Percentiles rank a stretch among this genome's conserved stretches.
Conservation (phyloP, 768 basidiomycete genomes). For the Favolaschia claudopus region DNA sequence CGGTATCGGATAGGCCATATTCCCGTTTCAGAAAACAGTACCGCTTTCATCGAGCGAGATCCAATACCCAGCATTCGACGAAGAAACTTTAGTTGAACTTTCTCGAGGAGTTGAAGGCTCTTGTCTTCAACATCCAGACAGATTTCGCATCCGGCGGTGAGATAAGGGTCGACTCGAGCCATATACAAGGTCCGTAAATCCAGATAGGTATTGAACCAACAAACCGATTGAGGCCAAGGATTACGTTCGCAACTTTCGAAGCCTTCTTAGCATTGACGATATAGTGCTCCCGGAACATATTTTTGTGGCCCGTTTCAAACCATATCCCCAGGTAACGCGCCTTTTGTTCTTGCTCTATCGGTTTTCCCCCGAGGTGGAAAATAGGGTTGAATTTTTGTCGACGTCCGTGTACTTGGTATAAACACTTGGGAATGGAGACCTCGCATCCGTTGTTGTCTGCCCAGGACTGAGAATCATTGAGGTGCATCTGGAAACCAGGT, state of each 20-base stretch:
- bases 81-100: background rate
- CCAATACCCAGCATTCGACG: slow-evolving; percentile 11
- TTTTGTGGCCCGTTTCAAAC: background rate
- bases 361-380: background rate
- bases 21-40: slow-evolving; percentile 10
- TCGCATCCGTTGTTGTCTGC: background rate
- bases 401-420: background rate
- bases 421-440: slow-evolving; percentile 3
- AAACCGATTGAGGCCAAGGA: background rate
- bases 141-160: slow-evolving; percentile 6
- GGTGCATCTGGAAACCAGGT: slow-evolving; percentile 1
- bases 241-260: background rate
- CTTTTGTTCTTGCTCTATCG: background rate
- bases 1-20: slow-evolving; percentile 12
- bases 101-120: slow-evolving; percentile 5
- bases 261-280: background rate
- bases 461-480: background rate
- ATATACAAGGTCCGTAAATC: background rate
- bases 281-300: slow-evolving; percentile 1
- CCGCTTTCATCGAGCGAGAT: background rate
- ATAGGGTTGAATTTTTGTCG: background rate
- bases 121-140: background rate
- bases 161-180: slow-evolving; percentile 13
- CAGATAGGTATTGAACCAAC: background rate
- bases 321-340: slow-evolving; percentile 1